Evolutionary conservation across 225 moss, liverwort and hornwort species (phyloP), one percentile per base, ranked within the genome.

Genomic region (Pleurozium schreberi): DNA sequence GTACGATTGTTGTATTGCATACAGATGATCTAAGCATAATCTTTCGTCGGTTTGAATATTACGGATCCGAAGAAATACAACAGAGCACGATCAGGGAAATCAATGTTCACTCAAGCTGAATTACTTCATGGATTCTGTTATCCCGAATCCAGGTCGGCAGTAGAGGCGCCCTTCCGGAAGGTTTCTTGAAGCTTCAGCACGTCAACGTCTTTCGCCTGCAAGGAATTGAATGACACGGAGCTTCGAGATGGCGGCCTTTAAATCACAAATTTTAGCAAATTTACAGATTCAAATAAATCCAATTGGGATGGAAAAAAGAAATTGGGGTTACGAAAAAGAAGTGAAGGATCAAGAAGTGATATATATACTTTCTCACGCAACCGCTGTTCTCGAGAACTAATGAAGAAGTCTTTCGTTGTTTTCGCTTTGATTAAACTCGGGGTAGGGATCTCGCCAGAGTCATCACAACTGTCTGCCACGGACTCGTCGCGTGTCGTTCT

Each of bases 321-420:
- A 64, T 15, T 57, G 57, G 6, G 8, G 31, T 52, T 34, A 5
- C 18, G 19, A 22, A 67, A 53, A 53, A 21, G 33, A 78, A 30
- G 26, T 42, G 27, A 62, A 64, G 71, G 21, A 83, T 68, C n/a
- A 34, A 75, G 61, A 61, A 38, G 71, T 26, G 64, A 63, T 31
- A 7, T 38, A n/a, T n/a, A 65, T 59, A 78, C 88, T 86, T 92
- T 90, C 50, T 84, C 80, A 42, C 87, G 81, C 64, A 89, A 87
- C 50, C 82, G 85, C 82, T 91, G 81, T 59, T 89, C 89, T 63
- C 90, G 89, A 64, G 69, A 55, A 42, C 82, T 70, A 40, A 63
- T 77, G 63, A 92, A 85, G 82, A 91, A 89, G 76, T 91, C 92
- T 82, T 89, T 76, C 27, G 89, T 92, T 64, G 89, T 91, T 65